These are phyloP conservation scores for Limonium bicolor DNA, from an alignment of 148 eudicot genomes.

Conservation along the genomic window DNA sequence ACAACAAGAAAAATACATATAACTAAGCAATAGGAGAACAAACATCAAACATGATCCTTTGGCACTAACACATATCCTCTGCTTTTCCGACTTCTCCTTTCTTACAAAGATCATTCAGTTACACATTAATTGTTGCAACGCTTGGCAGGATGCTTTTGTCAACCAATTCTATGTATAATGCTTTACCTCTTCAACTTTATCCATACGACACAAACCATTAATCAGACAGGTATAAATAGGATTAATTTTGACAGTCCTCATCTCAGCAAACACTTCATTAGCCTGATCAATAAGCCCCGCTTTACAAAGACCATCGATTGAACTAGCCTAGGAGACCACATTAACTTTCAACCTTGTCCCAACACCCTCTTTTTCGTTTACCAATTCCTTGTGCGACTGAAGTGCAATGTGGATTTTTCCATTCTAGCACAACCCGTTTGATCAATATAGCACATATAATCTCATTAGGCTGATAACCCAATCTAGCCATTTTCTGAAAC, in stretches of 20 bases:
- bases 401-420: slow-evolving; percentile 11
- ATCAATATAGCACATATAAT: slow-evolving; percentile 11
- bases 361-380: not conserved
- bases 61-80: slow-evolving; percentile 2
- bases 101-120: slow-evolving; percentile 4
- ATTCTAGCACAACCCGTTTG: slow-evolving; percentile 7
- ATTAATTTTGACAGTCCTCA: too few species aligned
- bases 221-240: not conserved
- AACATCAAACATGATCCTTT: not conserved
- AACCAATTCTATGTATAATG: slow-evolving; percentile 3
- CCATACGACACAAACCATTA: not conserved
- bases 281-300: not conserved
- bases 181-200: not conserved
- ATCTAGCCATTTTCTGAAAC: slow-evolving; percentile 6
- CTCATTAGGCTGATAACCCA: slow-evolving; percentile 11
- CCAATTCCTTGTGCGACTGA: slow-evolving; percentile 8
- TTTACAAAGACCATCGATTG: not conserved
- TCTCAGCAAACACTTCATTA: not conserved
- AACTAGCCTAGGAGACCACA: slow-evolving; percentile 3
- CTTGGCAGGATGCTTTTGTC: slow-evolving; percentile 6
- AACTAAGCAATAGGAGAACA: too few species aligned
- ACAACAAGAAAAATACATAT: too few species aligned
- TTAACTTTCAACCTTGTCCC: slow-evolving; percentile 1
- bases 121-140: not conserved
- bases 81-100: slow-evolving; percentile 6